Evolutionary conservation across 2,329 filamentous ascomycete species (phyloP), one percentile per base, ranked within the genome.

Genomic region (Cordyceps sp.): DNA sequence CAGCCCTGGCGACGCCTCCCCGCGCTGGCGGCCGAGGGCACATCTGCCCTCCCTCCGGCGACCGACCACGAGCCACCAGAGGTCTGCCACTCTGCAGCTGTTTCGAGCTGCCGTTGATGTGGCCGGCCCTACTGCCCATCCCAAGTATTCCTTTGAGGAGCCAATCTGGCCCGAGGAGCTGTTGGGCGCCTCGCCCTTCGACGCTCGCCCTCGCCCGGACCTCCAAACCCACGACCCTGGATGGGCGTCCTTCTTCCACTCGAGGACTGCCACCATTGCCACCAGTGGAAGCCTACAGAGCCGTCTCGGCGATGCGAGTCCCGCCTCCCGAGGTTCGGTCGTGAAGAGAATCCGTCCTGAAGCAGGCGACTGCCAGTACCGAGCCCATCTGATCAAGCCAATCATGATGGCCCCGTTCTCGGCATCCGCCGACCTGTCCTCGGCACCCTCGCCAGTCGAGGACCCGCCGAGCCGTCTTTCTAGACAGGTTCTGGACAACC

Each of bases 21-120:
- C 55, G 20, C 58, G 61, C 36, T 62, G 60, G 36, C 59, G 64
- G 39, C 63, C 73, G 21, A 70, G 58, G 40, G 67, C 73, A 30
- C 70, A 78, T 44, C 59, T 79, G 38, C 67, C 73, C 3, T 73
- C 69, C 16, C 64, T 86, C 36, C 72, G 77, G 36, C 64, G 80
- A 43, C 81, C 81, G 32, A 78, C 78, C 29, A 86, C 81, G 14
- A 85, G 80, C 50, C 79, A 85, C 46, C 78, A 86, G 49, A 66
- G 81, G 43, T 79, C 77, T 29, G 73, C 72, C 22, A 82, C 77
- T 2, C 57, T 83, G 19, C 72, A 80, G 42, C 66, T 73, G 37
- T 49, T 58, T 19, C 50, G 57, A 33, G 46, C 49, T 13, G 44
- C 51, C 34, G 41, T 45, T 17, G 44, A 48, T 18, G 31, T 46